phyloP scores from a whole-genome alignment of 2,329 filamentous ascomycete genomes.

The Aspergillus pseudoviridinutans region DNA sequence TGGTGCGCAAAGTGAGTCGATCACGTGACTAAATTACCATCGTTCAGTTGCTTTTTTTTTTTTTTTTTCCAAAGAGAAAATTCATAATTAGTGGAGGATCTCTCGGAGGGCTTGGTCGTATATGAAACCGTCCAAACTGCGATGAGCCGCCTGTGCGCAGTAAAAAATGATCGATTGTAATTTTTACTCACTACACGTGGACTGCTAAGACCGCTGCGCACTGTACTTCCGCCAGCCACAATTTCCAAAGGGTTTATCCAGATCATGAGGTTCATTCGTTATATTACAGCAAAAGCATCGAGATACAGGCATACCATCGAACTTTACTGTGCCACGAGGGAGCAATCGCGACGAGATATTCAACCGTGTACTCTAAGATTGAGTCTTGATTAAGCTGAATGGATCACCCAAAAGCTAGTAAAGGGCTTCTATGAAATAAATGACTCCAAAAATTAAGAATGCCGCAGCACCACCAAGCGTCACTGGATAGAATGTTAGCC shows the following conservation, averaged over 20 bases:
- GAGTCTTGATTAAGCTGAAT: not conserved
- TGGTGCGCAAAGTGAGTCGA: no score
- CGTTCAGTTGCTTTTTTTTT: no score
- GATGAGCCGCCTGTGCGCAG: not conserved
- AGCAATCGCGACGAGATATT: not conserved
- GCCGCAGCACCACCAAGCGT: constrained; percentile 87
- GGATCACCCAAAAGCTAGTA: constrained; percentile 34
- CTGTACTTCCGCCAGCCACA: not conserved
- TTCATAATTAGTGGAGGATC: not conserved
- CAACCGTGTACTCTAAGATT: not conserved
- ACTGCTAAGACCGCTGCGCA: no score
- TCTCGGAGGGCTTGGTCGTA: not conserved
- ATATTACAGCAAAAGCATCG: not conserved
- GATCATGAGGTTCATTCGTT: not conserved
- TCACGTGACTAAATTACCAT: no score
- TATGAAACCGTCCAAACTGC: not conserved
- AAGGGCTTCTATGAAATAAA: constrained; percentile 82
- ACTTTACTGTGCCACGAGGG: not conserved
- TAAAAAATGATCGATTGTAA: not conserved
- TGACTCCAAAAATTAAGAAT: constrained; percentile 85
- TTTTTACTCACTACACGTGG: no score
- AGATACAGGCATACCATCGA: not conserved
- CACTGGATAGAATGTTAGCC: constrained; percentile 53
- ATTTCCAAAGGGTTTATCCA: not conserved
- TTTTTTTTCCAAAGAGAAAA: not conserved